A percentile compares a stretch with the other conserved stretches of the same genome.
These are phyloP conservation scores for Chaetomium globosum DNA, from an alignment of 2,329 filamentous ascomycete genomes.

Conservation along the genomic window DNA sequence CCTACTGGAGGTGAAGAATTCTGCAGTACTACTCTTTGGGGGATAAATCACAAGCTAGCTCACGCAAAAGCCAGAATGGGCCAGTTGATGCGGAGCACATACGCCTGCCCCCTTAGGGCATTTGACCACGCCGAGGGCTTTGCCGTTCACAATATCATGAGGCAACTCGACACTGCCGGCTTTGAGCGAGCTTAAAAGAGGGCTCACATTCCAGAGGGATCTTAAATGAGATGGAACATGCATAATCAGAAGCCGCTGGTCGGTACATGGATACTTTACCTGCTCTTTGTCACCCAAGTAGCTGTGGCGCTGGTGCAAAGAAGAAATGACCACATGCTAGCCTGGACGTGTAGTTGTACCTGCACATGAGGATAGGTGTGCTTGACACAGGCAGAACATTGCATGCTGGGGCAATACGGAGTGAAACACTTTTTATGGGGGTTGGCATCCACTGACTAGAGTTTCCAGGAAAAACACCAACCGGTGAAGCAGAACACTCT, in stretches of 20 bases:
- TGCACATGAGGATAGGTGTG: not conserved
- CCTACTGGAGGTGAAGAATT: not conserved
- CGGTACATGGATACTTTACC: not conserved
- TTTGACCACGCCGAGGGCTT: not conserved
- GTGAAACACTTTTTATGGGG: not conserved
- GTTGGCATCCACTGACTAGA: not conserved
- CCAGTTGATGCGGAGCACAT: not conserved
- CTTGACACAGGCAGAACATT: not conserved
- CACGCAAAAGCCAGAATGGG: not conserved
- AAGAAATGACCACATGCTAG: not conserved
- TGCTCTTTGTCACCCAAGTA: not conserved
- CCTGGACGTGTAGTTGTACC: not conserved
- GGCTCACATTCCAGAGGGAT: not conserved
- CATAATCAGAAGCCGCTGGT: not conserved
- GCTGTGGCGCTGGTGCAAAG: not conserved
- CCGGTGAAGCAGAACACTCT: not conserved
- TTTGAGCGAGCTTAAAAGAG: not conserved
- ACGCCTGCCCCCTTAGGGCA: not conserved
- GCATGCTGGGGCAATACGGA: not conserved
- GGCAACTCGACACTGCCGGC: not conserved
- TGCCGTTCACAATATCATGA: not conserved
- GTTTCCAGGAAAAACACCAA: not conserved
- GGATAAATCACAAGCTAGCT: not conserved
- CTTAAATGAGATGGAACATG: not conserved
- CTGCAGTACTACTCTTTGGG: not conserved